Conservation (phyloP, 2,329 filamentous ascomycete species). For the Exophiala spinifera region DNA sequence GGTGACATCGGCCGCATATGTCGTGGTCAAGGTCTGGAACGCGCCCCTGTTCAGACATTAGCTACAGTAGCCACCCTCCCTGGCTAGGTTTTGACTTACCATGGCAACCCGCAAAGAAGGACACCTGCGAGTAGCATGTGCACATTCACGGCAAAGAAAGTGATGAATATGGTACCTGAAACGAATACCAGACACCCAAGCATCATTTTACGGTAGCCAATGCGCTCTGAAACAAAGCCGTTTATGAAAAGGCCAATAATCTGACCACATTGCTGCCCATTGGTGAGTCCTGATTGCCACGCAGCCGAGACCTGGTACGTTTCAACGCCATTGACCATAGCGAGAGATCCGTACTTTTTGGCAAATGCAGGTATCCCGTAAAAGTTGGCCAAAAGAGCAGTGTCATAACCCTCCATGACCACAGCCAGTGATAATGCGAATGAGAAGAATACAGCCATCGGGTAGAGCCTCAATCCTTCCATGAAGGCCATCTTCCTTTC, state of each 20-base stretch:
- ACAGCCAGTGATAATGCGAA: conserved; percentile 27
- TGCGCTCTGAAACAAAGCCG: conserved; percentile 39
- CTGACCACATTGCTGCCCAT: conserved; percentile 18
- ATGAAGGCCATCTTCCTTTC: conserved; percentile 37
- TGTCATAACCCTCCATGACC: conserved; percentile 31
- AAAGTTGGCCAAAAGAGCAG: conserved; percentile 28
- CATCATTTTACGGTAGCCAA: conserved; percentile 40
- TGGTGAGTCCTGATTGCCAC: too few relatives aligned
- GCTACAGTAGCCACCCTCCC: too few relatives aligned
- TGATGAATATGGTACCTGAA: conserved; percentile 36
- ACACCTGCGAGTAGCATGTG: conserved; percentile 36
- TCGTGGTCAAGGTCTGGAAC: too few relatives aligned
- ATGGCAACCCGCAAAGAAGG: conserved; percentile 40
- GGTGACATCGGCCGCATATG: too few relatives aligned
- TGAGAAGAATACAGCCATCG: conserved; percentile 52
- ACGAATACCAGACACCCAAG: conserved; percentile 29
- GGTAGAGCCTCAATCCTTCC: conserved; percentile 77
- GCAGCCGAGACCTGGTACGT: too few relatives aligned
- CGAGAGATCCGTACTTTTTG: conserved; percentile 21
- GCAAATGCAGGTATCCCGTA: conserved; percentile 25
- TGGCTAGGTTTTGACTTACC: conserved; percentile 9
- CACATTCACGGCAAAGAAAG: conserved; percentile 41
- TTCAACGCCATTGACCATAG: conserved; percentile 13
- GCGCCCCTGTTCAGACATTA: too few relatives aligned
- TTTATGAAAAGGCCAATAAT: conserved; percentile 29